Evolutionary conservation across 345 rosid species (phyloP).

Genomic region (Cardiospermum halicacabum): DNA sequence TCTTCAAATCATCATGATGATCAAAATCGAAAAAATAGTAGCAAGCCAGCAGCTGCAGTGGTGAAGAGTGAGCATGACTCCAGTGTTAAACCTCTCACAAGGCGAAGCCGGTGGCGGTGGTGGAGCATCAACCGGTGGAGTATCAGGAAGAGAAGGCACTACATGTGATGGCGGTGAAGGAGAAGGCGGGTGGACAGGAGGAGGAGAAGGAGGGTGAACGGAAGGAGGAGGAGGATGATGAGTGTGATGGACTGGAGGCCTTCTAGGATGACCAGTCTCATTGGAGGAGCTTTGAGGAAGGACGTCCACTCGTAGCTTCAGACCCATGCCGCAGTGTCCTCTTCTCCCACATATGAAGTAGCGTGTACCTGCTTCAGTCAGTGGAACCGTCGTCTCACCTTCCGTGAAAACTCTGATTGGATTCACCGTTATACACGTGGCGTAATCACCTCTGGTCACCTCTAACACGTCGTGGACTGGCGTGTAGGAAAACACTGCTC

Average conservation of each 20-base stretch:
- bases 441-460: conserved; percentile 3
- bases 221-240: background rate
- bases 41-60: background rate
- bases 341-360: conserved; percentile 18
- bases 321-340: conserved; percentile 20
- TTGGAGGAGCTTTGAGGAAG: conserved; percentile 6
- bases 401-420: conserved; percentile 7
- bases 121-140: background rate
- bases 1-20: no score
- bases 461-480: conserved; percentile 15
- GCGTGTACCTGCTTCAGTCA: background rate
- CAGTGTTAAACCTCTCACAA: background rate
- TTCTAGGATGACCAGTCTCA: background rate
- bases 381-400: conserved; percentile 8
- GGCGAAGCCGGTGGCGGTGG: background rate
- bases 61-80: background rate
- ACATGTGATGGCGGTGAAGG: no score
- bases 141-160: background rate
- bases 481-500: conserved; percentile 17
- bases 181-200: background rate
- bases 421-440: conserved; percentile 1
- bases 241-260: background rate
- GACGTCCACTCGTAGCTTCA: conserved; percentile 16
- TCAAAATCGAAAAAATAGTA: no score
- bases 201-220: background rate